phyloP scores from a whole-genome alignment of 352 stramenopile genomes.

The Phytophthora pini region DNA sequence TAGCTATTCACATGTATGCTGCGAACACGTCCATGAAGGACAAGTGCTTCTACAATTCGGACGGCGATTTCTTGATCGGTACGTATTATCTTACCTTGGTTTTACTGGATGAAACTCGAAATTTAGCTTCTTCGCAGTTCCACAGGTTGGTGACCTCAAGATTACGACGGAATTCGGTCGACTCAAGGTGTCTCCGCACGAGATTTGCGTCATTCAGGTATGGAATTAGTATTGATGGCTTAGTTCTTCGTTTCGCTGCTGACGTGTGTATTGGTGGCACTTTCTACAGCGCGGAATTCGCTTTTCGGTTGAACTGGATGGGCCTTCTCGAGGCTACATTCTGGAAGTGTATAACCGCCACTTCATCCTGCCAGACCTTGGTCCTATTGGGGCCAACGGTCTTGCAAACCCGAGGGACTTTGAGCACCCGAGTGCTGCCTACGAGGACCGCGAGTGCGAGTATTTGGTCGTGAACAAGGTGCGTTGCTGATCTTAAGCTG shows the following conservation, averaged over 20 bases:
- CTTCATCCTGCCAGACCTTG: constrained; percentile 95
- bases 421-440: constrained; percentile 90
- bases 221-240: too few species aligned
- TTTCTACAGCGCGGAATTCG: constrained; percentile 85
- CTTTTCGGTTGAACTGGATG: constrained; percentile 92
- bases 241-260: neutral
- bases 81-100: neutral
- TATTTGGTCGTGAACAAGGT: constrained; percentile 82
- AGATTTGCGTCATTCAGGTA: constrained; percentile 96
- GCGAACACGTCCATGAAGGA: constrained; percentile 92
- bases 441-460: constrained; percentile 86
- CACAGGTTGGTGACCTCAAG: constrained; percentile 89
- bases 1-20: constrained; percentile 95
- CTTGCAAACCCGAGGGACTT: constrained; percentile 97
- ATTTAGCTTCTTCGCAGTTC: constrained; percentile 56
- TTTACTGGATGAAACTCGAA: neutral
- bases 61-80: constrained; percentile 97
- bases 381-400: constrained; percentile 96
- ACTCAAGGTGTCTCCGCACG: constrained; percentile 82
- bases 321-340: constrained; percentile 92
- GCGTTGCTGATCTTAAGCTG: neutral
- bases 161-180: constrained; percentile 95
- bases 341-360: constrained; percentile 96
- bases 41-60: constrained; percentile 95
- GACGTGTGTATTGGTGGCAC: neutral